Evolutionary conservation across 2,329 filamentous ascomycete genomes (phyloP).

Genomic region (Huntiella moniliformis): DNA sequence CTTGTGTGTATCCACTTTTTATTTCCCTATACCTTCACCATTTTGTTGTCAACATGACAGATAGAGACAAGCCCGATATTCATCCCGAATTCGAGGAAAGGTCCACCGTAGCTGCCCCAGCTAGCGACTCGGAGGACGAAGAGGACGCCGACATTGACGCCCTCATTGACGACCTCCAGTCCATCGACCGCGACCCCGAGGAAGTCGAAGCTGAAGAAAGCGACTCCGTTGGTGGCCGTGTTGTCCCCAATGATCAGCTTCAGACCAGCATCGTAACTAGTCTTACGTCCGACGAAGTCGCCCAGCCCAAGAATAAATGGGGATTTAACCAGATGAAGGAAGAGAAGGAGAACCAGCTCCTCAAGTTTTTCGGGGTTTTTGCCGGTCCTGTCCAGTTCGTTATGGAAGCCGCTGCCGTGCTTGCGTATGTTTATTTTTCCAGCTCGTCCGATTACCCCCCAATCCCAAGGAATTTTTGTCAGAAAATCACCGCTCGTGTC

Average conservation of each 20-base stretch:
- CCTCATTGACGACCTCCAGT: conserved; percentile 74
- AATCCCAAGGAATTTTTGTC: background rate
- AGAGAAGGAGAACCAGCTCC: conserved; percentile 65
- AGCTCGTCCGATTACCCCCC: conserved; percentile 27
- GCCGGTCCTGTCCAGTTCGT: conserved; percentile 82
- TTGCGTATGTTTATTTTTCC: conserved; percentile 57
- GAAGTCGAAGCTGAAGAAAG: conserved; percentile 42
- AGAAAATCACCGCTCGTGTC: background rate
- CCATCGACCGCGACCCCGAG: conserved; percentile 50
- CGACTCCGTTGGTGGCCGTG: conserved; percentile 31
- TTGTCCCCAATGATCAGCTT: conserved; percentile 55
- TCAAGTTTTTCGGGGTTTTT: conserved; percentile 73
- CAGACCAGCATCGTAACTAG: conserved; percentile 52
- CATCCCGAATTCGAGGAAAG: conserved; percentile 46
- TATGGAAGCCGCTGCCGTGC: conserved; percentile 74
- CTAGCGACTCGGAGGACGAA: conserved; percentile 34
- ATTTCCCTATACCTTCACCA: too few species aligned
- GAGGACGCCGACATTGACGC: conserved; percentile 71
- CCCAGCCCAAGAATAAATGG: conserved; percentile 44
- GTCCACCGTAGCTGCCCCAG: conserved; percentile 18
- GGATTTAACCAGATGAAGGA: conserved; percentile 83
- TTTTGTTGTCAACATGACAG: conserved; percentile 23
- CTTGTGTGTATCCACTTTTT: too few species aligned
- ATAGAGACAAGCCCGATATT: conserved; percentile 29
- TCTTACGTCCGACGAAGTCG: conserved; percentile 53